A percentile compares a stretch with the other conserved stretches of the same genome.
These are phyloP conservation scores for Kwoniella sp. DNA, from an alignment of 768 basidiomycete species.

Conservation along the genomic window DNA sequence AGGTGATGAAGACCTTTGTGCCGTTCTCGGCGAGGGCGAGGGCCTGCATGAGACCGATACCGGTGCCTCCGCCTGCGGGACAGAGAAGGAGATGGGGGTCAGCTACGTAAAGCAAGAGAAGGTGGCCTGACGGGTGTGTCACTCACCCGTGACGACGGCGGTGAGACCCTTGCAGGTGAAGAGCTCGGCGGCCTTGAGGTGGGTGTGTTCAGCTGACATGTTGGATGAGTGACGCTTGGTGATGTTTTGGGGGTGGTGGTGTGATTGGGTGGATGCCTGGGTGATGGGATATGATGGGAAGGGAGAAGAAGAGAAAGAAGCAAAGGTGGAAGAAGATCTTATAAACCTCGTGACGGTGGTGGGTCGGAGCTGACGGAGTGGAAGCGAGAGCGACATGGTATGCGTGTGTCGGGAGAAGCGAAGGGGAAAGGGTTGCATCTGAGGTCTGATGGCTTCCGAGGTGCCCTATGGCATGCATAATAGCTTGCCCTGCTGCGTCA, in stretches of 20 bases:
- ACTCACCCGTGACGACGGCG: constrained; percentile 36
- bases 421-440: neutral
- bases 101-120: neutral
- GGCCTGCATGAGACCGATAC: constrained; percentile 41
- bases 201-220: constrained; percentile 29
- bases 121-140: neutral
- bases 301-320: neutral
- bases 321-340: neutral
- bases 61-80: constrained; percentile 18
- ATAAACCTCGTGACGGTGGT: neutral
- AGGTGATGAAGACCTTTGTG: constrained; percentile 33
- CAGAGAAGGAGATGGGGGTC: neutral
- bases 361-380: too few species aligned
- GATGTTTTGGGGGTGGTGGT: neutral
- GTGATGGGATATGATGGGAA: neutral
- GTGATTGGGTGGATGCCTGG: neutral
- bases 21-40: constrained; percentile 36
- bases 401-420: too few species aligned
- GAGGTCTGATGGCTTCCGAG: too few species aligned
- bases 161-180: constrained; percentile 35
- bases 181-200: constrained; percentile 28
- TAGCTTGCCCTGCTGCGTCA: too few species aligned
- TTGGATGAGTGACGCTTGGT: neutral
- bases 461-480: too few species aligned
- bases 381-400: too few species aligned